phyloP scores from a whole-genome alignment of 176 grass and related monocot species.

The Hordeum vulgare region MorexV3_pseudomolecules_assembly NC_058522.1:370311629-370312128 shows the following conservation, averaged over 20 bases:
- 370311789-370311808: conserved; percentile 16
- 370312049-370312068: too few relatives aligned
- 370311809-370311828: conserved; percentile 73
- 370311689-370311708: neutral
- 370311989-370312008: too few relatives aligned
- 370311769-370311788: too few relatives aligned
- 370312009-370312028: too few relatives aligned
- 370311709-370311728: neutral
- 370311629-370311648: conserved; percentile 57
- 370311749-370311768: too few relatives aligned
- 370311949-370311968: conserved; percentile 57
- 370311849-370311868: neutral
- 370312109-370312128: conserved; percentile 66
- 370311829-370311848: conserved; percentile 57
- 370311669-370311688: conserved; percentile 69
- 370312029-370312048: too few relatives aligned
- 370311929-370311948: conserved; percentile 93
- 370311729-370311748: too few relatives aligned
- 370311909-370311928: conserved; percentile 62
- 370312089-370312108: conserved; percentile 24
- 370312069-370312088: too few relatives aligned
- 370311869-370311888: conserved; percentile 72
- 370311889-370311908: conserved; percentile 55
- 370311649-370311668: conserved; percentile 74
- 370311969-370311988: too few relatives aligned